These are phyloP conservation scores for Diutina neorugosa DNA, from an alignment of 1,139 yeast genomes.

Conservation along the genomic window DNA sequence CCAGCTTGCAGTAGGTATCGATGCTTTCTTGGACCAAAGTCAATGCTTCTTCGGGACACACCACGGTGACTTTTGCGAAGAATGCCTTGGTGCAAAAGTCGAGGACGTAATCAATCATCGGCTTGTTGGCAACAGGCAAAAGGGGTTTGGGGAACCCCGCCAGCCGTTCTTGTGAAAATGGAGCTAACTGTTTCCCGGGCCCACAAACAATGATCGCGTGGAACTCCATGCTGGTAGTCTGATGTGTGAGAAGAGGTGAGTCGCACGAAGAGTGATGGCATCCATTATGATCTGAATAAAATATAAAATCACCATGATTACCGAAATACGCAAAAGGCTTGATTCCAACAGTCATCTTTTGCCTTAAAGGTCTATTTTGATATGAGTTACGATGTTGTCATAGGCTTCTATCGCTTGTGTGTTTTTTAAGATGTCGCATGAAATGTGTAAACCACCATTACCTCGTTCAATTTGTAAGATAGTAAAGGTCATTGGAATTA, in stretches of 20 bases:
- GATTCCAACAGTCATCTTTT: too few relatives aligned
- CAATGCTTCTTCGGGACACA: slow-evolving; percentile 18
- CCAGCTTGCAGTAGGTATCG: slow-evolving; percentile 11
- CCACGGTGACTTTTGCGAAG: slow-evolving; percentile 41
- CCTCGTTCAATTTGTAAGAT: too few relatives aligned
- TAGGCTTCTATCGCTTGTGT: too few relatives aligned
- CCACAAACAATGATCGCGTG: slow-evolving; percentile 90
- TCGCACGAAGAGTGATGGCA: not conserved
- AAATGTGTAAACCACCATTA: too few relatives aligned
- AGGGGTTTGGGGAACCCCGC: slow-evolving; percentile 73
- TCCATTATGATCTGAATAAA: not conserved
- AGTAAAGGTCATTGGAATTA: too few relatives aligned
- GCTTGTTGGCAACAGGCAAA: slow-evolving; percentile 79
- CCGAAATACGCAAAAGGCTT: too few relatives aligned
- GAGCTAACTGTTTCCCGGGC: slow-evolving; percentile 58
- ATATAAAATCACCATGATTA: too few relatives aligned
- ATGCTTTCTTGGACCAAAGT: slow-evolving; percentile 27
- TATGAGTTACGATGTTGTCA: too few relatives aligned
- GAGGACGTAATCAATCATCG: slow-evolving; percentile 80
- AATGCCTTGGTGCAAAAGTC: slow-evolving; percentile 91
- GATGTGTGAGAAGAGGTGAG: not conserved
- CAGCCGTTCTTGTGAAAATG: slow-evolving; percentile 48
- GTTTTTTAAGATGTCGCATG: too few relatives aligned
- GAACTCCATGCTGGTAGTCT: slow-evolving; percentile 54
- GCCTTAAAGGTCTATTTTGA: too few relatives aligned